Base-by-base conservation (phyloP, 2,329 filamentous ascomycete genomes). In the Metarhizium brunneum region DNA sequence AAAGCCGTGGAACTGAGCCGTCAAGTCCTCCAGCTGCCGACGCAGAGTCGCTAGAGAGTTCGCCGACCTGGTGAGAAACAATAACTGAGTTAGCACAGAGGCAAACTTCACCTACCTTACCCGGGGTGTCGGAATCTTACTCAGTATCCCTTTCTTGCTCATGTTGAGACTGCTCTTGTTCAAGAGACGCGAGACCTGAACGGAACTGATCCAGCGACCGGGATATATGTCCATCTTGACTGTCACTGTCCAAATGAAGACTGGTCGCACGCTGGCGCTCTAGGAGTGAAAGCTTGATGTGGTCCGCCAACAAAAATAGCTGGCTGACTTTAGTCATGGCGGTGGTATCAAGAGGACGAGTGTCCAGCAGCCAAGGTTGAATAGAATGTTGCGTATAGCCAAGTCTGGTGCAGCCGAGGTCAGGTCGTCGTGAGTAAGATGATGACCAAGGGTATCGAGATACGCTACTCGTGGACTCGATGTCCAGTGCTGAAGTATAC, bases 201-300 rank as follows among this genome's bases (percentile, higher is more conserved):
- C 85, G 83, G 60, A 99, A 82, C 60, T 92, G 90, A 57, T 95
- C 90, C 53, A 99, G 77, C 2, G 92, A 96, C 53, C 90, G 83
- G 16, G 88, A 88, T 62, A 97, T 92, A 69, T 95, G 88, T 45
- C 87, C 87, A 73, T 96, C 91, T 71, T 96, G 90, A 20, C 86
- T 84, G 67, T 87, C 87, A 52, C 83, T 83, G 57, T 90, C 83
- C 55, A 96, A 81, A 62, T 90, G 85, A 48, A 96, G 80, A 14
- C 85, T 88, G 64, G 90, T 84, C 51, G 92, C 90, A 57, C 92
- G 86, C 73, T 95, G 87, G 57, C 92, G 85, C 76, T 97, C 94
- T 30, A 97, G 84, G 16, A 99, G 81, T 14, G 92, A 96, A 59
- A 97, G 83, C 74, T 97, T 96, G 78, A 97, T 89, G 73, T 97